These are phyloP conservation scores for Phytophthora pseudosyringae DNA, from an alignment of 352 stramenopile genomes.

Conservation along the genomic window DNA sequence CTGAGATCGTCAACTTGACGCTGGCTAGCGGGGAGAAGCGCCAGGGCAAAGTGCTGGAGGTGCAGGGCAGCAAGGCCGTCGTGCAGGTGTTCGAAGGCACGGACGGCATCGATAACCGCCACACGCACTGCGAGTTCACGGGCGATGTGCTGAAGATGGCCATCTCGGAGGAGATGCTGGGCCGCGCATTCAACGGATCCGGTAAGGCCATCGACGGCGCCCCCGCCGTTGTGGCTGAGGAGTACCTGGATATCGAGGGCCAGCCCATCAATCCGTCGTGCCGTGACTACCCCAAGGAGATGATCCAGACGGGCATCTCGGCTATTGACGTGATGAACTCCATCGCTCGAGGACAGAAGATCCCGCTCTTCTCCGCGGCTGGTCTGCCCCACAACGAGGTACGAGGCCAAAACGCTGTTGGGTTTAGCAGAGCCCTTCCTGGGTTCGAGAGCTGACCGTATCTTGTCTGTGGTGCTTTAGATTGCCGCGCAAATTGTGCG, in stretches of 20 bases:
- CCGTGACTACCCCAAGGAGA: slow-evolving; percentile 99
- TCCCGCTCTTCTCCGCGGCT: slow-evolving; percentile 99
- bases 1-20: slow-evolving; percentile 99
- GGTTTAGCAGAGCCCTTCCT: not conserved
- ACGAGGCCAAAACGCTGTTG: not conserved
- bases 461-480: slow-evolving; percentile 24
- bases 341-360: slow-evolving; percentile 99
- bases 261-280: slow-evolving; percentile 99
- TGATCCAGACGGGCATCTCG: slow-evolving; percentile 99
- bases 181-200: slow-evolving; percentile 97
- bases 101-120: slow-evolving; percentile 98
- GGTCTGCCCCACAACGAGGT: slow-evolving; percentile 98
- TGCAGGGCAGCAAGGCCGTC: slow-evolving; percentile 96
- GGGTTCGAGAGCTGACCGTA: slow-evolving; percentile 5
- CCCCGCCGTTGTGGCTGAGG: slow-evolving; percentile 97
- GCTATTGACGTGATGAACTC: slow-evolving; percentile 99
- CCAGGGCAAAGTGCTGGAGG: slow-evolving; percentile 95
- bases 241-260: slow-evolving; percentile 99
- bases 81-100: slow-evolving; percentile 99
- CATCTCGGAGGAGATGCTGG: slow-evolving; percentile 99
- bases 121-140: slow-evolving; percentile 99
- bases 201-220: slow-evolving; percentile 98
- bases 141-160: slow-evolving; percentile 99
- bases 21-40: slow-evolving; percentile 96
- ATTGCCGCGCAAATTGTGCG: slow-evolving; percentile 99